Evolutionary conservation across 2,329 filamentous ascomycete species (phyloP).

Genomic region (Alternaria novae-zelandiae): DNA sequence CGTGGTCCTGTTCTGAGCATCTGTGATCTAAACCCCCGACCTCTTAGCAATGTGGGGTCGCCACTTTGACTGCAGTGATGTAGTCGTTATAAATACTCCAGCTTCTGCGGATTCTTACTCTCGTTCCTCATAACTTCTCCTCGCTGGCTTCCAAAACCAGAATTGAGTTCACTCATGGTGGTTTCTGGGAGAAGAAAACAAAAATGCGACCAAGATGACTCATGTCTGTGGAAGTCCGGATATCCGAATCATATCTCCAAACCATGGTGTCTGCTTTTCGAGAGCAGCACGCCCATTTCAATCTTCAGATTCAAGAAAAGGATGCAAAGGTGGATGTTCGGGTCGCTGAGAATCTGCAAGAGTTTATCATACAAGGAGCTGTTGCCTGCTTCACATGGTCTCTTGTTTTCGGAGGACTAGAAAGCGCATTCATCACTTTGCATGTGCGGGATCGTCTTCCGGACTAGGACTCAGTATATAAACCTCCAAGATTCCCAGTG

Average conservation of each 20-base stretch:
- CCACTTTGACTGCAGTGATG: background rate
- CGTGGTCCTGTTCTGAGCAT: background rate
- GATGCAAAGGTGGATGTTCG: background rate
- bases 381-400: background rate
- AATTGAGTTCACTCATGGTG: background rate
- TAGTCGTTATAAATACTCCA: background rate
- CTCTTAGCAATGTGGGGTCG: background rate
- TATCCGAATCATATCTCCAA: too few relatives aligned
- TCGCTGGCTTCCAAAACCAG: background rate
- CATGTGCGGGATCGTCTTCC: background rate
- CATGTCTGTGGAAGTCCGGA: background rate
- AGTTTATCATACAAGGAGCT: background rate
- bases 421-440: background rate
- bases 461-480: background rate
- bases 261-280: background rate
- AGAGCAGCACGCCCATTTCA: background rate
- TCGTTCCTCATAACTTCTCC: background rate
- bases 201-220: background rate
- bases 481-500: background rate
- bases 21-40: rapidly evolving
- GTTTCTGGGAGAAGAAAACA: background rate
- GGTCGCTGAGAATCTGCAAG: background rate
- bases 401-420: background rate
- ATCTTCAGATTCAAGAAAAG: background rate
- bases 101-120: background rate